Conservation (phyloP, 108 stramenopile genomes). For the Cyclostephanos tholiformis region DNA sequence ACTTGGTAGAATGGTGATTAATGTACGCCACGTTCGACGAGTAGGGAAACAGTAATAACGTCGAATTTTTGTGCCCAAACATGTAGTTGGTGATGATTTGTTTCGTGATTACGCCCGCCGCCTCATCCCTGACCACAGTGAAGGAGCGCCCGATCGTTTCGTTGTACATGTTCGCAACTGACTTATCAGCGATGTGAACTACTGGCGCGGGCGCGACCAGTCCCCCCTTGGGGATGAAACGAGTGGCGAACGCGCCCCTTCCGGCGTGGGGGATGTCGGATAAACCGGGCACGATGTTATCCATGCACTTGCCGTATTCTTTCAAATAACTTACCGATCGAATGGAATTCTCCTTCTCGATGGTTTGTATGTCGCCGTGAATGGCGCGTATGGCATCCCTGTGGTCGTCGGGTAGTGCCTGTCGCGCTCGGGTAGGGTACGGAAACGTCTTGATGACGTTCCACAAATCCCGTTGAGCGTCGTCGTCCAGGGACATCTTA, state of each 20-base stretch:
- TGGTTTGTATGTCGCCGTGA: slow-evolving; percentile 39
- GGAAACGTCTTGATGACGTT: slow-evolving; percentile 44
- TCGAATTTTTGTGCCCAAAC: slow-evolving; percentile 77
- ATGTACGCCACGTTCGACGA: slow-evolving; percentile 60
- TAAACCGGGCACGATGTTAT: slow-evolving; percentile 64
- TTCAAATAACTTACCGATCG: slow-evolving; percentile 60
- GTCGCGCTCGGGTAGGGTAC: slow-evolving; percentile 40
- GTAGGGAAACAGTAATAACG: slow-evolving; percentile 77
- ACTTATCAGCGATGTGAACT: slow-evolving; percentile 64
- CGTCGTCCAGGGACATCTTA: slow-evolving; percentile 45
- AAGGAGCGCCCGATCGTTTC: slow-evolving; percentile 34
- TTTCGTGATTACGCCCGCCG: slow-evolving; percentile 35
- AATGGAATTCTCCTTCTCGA: slow-evolving; percentile 51
- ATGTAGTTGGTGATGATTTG: slow-evolving; percentile 82
- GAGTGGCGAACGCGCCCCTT: slow-evolving; percentile 75
- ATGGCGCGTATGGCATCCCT: slow-evolving; percentile 49
- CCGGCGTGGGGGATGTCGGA: slow-evolving; percentile 78
- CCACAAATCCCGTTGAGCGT: slow-evolving; percentile 50
- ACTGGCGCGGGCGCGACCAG: slow-evolving; percentile 73
- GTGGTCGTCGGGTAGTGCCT: slow-evolving; percentile 44
- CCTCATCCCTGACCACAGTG: slow-evolving; percentile 39
- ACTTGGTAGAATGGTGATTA: slow-evolving; percentile 67
- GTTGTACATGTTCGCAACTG: slow-evolving; percentile 46
- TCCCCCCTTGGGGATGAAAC: slow-evolving; percentile 60
- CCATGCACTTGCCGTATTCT: slow-evolving; percentile 73